Conservation (phyloP, 176 grass and related monocot genomes). For the Eleusine indica region DNA sequence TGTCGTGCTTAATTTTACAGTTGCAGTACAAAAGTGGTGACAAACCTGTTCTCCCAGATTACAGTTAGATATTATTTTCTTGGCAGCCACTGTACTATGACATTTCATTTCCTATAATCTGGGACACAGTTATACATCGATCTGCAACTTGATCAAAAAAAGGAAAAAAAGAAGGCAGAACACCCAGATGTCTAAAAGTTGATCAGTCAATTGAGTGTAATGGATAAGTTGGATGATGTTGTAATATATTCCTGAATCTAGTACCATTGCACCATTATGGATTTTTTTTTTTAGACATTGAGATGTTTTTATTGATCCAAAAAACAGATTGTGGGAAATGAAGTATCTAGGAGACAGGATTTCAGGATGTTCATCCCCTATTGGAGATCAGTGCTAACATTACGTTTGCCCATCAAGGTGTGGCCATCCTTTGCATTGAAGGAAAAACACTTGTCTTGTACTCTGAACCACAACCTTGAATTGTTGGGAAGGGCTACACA, state of each 20-base stretch:
- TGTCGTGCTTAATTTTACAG: not conserved
- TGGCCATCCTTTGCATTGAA: constrained; percentile 1
- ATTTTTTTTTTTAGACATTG: not conserved
- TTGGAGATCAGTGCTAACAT: not conserved
- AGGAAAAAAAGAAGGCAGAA: too few relatives aligned
- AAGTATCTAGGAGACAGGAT: not conserved
- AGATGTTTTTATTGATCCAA: not conserved
- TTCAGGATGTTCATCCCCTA: not conserved
- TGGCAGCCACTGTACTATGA: too few relatives aligned
- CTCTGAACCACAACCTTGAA: not conserved
- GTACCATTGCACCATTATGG: not conserved
- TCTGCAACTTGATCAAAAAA: not conserved
- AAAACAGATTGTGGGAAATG: not conserved
- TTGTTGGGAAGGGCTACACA: not conserved
- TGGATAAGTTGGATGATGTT: too few relatives aligned
- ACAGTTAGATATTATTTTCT: too few relatives aligned
- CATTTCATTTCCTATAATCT: not conserved
- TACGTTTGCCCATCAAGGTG: not conserved
- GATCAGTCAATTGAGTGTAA: too few relatives aligned
- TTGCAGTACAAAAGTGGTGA: not conserved
- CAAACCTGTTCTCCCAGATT: not conserved
- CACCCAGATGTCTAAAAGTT: too few relatives aligned
- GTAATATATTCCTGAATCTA: too few relatives aligned
- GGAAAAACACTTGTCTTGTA: not conserved
- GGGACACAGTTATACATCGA: not conserved